Base-by-base conservation (phyloP, 108 stramenopile species). In the Ochromonas danica region DNA sequence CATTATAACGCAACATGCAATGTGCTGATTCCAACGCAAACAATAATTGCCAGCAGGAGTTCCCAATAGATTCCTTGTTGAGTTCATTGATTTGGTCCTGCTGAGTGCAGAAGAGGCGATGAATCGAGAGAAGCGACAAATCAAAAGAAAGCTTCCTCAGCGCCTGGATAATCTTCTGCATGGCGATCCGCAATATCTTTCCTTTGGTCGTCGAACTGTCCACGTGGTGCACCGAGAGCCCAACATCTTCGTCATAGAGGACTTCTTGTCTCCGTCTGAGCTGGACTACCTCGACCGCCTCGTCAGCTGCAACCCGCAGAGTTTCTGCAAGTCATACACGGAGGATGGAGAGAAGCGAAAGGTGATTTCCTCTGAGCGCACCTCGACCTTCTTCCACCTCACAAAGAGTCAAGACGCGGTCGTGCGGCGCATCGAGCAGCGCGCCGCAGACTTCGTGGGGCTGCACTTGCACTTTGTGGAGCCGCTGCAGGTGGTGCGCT, bases 401-500 rank as follows among this genome's bases (percentile, higher is more conserved):
- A 40, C 35, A 22, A 79, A 79, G 63, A 35, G 70, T 22, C 57
- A 61, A 1, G 78, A 62, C 22, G 61, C 57, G 22, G 61, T 61
- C 33, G n/a, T 79, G 61, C 63, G 78, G 61, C 10, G 33, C 17
- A 22, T 79, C n/a, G 78, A 79, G n/a, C 43, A 62, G 22, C 61
- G 78, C 17, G 78, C 78, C 17, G 10, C 78, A 17, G 78, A 79
- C 22, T 61, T 79, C 22, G 78, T 79, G 33, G 78, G 78, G 35
- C 14, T 79, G 61, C 30, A 43, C 30, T 36, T 60, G 6, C 57
- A 71, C 30, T 61, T 61, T 38, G 62, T 65, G 0, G 78, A 79
- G 63, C 78, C 78, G 10, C 63, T 79, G 10, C 78, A 79, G 2
- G 0, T 79, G 22, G 78, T 79, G 31, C 31, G 36, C 0, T 79